These are phyloP conservation scores for Antitrichia curtipendula DNA, from an alignment of 225 moss, liverwort and hornwort species.

Conservation along the genomic window DNA sequence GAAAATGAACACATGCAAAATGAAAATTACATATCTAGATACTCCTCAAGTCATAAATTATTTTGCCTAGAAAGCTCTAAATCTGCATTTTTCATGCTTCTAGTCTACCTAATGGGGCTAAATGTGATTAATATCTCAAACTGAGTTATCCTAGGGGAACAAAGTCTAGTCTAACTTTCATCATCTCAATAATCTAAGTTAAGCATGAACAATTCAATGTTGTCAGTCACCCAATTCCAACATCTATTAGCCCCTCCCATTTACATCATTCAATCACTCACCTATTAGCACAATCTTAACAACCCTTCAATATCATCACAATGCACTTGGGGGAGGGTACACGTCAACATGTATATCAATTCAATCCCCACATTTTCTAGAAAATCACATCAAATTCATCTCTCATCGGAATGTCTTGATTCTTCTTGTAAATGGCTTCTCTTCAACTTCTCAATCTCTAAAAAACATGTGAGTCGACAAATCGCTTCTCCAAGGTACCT, in stretches of 20 bases:
- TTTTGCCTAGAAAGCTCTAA: neutral
- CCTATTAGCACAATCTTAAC: no score
- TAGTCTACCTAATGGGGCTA: accelerated
- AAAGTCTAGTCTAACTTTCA: neutral
- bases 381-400: neutral
- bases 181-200: neutral
- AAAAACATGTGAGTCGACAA: accelerated
- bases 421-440: neutral
- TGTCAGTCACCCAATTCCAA: accelerated
- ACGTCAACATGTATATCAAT: neutral
- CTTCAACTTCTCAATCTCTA: neutral
- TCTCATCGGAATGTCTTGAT: accelerated
- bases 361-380: neutral
- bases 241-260: no score
- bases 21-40: neutral
- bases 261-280: no score
- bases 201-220: no score
- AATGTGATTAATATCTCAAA: neutral
- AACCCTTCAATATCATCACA: neutral
- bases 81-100: accelerated
- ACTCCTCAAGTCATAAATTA: neutral
- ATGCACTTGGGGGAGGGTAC: no score
- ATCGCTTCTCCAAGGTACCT: neutral
- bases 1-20: no score
- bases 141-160: accelerated